These are phyloP conservation scores for Hygrocybe coccinea DNA, from an alignment of 768 basidiomycete genomes.

Conservation along the genomic window DNA sequence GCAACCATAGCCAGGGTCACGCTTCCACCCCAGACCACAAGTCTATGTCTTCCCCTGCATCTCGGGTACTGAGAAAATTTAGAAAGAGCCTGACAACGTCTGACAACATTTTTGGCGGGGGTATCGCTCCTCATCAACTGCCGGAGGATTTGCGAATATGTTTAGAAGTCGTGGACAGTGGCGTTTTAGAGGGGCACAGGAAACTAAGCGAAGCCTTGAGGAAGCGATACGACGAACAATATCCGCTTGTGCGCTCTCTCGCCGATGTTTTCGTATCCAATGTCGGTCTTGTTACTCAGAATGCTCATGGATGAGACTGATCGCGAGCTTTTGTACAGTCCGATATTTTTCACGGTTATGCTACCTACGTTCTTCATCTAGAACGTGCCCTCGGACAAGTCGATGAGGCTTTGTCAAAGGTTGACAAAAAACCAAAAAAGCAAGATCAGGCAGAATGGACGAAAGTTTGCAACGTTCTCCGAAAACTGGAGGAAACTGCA, in stretches of 20 bases:
- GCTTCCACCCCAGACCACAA: conserved; percentile 28
- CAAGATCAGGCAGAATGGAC: conserved; percentile 76
- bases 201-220: conserved; percentile 77
- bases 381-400: conserved; percentile 87
- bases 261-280: conserved; percentile 96
- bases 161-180: conserved; percentile 79
- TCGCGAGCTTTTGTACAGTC: conserved; percentile 48
- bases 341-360: conserved; percentile 90
- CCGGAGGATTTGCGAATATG: conserved; percentile 86
- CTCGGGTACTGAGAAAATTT: conserved; percentile 57
- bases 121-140: conserved; percentile 69
- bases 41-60: conserved; percentile 22
- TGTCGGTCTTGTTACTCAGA: conserved; percentile 45
- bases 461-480: conserved; percentile 68
- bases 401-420: conserved; percentile 68
- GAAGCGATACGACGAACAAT: conserved; percentile 93
- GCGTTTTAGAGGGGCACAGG: conserved; percentile 86
- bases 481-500: conserved; percentile 74
- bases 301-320: conserved; percentile 12
- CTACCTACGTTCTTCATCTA: conserved; percentile 89
- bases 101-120: conserved; percentile 44
- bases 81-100: conserved; percentile 58
- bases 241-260: conserved; percentile 84
- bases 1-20: conserved; percentile 49
- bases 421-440: conserved; percentile 70